phyloP scores from a whole-genome alignment of 371 early-diverging fungal genomes.

The Massospora cicadina region DNA sequence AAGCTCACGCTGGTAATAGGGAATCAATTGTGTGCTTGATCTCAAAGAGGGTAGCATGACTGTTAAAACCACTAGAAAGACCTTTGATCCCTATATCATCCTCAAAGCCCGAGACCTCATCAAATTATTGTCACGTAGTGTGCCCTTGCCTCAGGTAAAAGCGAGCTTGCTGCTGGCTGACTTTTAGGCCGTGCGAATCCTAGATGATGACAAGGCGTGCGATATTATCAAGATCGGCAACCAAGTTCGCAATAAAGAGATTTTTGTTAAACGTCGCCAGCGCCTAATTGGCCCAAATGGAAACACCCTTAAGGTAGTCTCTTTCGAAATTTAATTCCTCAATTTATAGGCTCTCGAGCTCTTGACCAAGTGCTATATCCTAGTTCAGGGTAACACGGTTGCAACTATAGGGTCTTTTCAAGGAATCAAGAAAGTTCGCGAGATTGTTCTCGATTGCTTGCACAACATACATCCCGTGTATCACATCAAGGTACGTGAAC shows the following conservation, averaged over 20 bases:
- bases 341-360: conserved; percentile 72
- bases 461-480: conserved; percentile 99
- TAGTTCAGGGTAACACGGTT: conserved; percentile 97
- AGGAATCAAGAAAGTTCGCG: conserved; percentile 79
- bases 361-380: conserved; percentile 88
- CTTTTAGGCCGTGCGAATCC: conserved; percentile 54
- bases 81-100: conserved; percentile 94
- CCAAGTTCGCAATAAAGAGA: conserved; percentile 85
- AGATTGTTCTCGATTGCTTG: conserved; percentile 93
- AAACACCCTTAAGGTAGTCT: conserved; percentile 71
- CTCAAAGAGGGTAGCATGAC: conserved; percentile 95
- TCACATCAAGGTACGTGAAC: conserved; percentile 73
- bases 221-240: conserved; percentile 97
- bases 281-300: conserved; percentile 95
- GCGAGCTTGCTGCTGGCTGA: background rate
- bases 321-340: background rate
- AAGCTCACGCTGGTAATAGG: conserved; percentile 25
- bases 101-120: conserved; percentile 94
- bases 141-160: conserved; percentile 78
- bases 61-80: conserved; percentile 92
- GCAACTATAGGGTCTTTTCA: conserved; percentile 86
- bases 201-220: conserved; percentile 88
- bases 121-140: conserved; percentile 88
- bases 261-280: conserved; percentile 95
- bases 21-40: conserved; percentile 84